Conservation (phyloP, 169 alveolate species). For the Plasmodium knowlesi region DNA sequence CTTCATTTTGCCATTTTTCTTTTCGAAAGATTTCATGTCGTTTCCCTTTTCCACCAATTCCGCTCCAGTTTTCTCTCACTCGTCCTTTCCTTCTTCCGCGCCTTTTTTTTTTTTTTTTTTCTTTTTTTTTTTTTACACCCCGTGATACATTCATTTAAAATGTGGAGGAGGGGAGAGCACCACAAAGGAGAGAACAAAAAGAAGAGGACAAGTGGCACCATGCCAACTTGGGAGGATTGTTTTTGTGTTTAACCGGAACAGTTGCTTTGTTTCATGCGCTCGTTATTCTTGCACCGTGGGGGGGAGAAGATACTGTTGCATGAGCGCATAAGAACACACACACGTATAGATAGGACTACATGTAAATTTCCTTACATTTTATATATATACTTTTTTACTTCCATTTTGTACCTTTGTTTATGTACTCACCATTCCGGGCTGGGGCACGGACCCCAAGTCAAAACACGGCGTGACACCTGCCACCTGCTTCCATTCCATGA, state of each 20-base stretch:
- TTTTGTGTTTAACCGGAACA: background rate
- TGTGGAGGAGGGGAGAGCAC: background rate
- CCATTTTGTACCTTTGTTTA: background rate
- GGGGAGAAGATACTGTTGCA: background rate
- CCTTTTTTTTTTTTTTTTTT: background rate
- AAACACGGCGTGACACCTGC: background rate
- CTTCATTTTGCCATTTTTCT: background rate
- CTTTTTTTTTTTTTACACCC: background rate
- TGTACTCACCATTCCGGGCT: background rate
- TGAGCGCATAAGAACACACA: background rate
- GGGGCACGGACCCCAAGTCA: background rate
- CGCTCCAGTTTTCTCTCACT: background rate
- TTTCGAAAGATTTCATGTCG: background rate
- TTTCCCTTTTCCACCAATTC: background rate
- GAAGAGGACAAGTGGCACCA: background rate
- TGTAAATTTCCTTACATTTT: background rate
- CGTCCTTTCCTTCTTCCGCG: too few relatives aligned
- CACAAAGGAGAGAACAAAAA: background rate
- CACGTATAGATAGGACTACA: background rate
- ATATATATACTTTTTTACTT: background rate
- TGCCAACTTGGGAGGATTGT: background rate
- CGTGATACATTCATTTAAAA: background rate
- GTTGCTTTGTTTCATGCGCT: background rate
- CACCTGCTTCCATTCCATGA: background rate
- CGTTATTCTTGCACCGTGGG: background rate